Base-by-base conservation (phyloP, 116 monocot genomes). In the Cymodocea nodosa region DNA sequence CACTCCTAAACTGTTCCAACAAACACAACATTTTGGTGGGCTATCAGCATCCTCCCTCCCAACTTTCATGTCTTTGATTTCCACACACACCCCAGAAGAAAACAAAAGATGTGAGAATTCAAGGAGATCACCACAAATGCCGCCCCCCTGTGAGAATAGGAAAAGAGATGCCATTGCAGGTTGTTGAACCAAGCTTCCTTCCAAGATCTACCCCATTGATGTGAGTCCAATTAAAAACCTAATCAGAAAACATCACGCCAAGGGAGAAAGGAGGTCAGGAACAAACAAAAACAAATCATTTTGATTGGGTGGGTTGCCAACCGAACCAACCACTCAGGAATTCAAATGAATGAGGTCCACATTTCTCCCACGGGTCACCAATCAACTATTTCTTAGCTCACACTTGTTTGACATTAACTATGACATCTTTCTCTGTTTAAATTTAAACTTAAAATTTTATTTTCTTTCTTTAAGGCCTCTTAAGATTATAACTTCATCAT, bases 181-280 rank as follows among this genome's bases (percentile, higher is more conserved):
- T 62, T 62, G 62, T 62, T 62, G n/a, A 62, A 62, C 62, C 35
- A 62, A 14, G 15, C 61, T n/a, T 18, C 36, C 61, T 35, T 60
- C 35, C 4, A 60, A 61, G 61, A 39, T 39, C 11, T 4, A 4
- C 9, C 9, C 60, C n/a, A n/a, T 10, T 24, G 0, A 58, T 20
- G 58, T 13, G 10, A 58, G 23, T 56, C 56, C 56, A 56, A 22
- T 4, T 14, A 6, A 24, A 56, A 58, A 58, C 58, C 58, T 58
- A 58, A 58, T 23, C 13, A 25, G 13, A 14, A 24, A 58, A 18
- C 56, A 56, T 25, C 56, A 24, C 23, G 0, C 14, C 4, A 56
- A 14, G 23, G 58, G 58, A 58, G 23, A 58, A 24, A 58, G 58
- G 23, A 25, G 25, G 25, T 22, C 15, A 5, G 15, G 35, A 37